Evolutionary conservation across 2,329 filamentous ascomycete genomes (phyloP), one percentile per base, ranked within the genome.

Genomic region (Claviceps lovelessii): DNA sequence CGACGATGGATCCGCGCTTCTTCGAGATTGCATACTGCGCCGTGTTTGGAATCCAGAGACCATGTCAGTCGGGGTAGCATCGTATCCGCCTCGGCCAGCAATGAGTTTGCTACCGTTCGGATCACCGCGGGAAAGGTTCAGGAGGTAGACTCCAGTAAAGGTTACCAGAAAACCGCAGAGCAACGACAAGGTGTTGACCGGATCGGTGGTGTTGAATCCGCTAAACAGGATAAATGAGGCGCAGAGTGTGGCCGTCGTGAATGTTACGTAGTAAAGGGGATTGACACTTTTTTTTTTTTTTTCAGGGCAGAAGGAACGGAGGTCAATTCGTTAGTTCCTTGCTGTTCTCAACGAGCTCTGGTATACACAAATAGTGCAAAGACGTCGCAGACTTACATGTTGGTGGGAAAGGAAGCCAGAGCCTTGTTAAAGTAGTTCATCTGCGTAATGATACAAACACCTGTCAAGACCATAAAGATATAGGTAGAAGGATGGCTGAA

Each of bases 401-500:
- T 95, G 37, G 93, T 96, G 35, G 88, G 91, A 72, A 97, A 98
- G 65, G 94, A 90, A 70, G 89, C 94, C 57, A 98, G 75, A 8
- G 93, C 93, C 72, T 98, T 98, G 77, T 98, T 98, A 73, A 98
- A 95, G 72, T 98, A 98, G 72, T 98, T 98, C 93, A 98, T 97
- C 76, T 98, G 93, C 9, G 90, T 96, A 61, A 98, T 70, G 66
- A 98, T 97, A 75, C 93, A 98, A 60, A 96, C 88, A 3, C 79
- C 77, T 0, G 90, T 93, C 60, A 97, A 81, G 61, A 98, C 96
- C 71, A 91, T 84, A 69, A 98, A 98, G 59, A 96, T 90, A 64
- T 98, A 98, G 57, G 94, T 98, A 51, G 90, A 95, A 2, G 94
- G 88, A 63, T 95, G 88, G 5, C 81, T 83, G 70, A 98, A 96